Conservation (phyloP, 495 filamentous ascomycete species). For the Lasiosphaeria ovina region DNA sequence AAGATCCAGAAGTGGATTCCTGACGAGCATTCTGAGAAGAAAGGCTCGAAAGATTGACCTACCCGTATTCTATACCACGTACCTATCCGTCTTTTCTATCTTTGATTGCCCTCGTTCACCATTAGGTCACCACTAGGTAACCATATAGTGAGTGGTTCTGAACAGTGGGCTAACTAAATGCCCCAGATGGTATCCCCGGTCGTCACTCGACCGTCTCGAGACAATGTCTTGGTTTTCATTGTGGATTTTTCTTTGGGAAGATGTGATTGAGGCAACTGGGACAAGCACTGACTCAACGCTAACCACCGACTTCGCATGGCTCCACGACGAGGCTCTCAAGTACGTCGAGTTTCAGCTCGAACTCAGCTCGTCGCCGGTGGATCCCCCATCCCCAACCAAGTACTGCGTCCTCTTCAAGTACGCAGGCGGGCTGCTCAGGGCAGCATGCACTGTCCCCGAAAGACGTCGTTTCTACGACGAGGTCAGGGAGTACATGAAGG, state of each 20-base stretch:
- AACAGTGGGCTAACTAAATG: neutral
- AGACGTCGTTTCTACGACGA: constrained; percentile 25
- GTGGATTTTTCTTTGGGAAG: constrained; percentile 40
- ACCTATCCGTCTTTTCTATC: neutral
- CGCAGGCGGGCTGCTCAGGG: neutral
- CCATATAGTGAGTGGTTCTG: neutral
- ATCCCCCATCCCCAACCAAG: constrained; percentile 16
- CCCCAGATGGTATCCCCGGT: constrained; percentile 31
- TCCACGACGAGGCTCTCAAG: constrained; percentile 19
- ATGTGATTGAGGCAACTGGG: constrained; percentile 23
- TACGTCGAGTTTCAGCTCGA: constrained; percentile 21
- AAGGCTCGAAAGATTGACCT: constrained; percentile 18
- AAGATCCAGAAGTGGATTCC: constrained; percentile 21
- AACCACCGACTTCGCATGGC: neutral
- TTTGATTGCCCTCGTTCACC: neutral
- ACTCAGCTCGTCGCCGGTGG: neutral
- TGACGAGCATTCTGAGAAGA: constrained; percentile 4
- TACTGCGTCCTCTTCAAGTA: constrained; percentile 22
- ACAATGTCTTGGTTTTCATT: constrained; percentile 28
- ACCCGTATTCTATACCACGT: constrained; percentile 16
- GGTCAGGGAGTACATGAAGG: constrained; percentile 31
- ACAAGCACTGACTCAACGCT: neutral
- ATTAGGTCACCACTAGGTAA: neutral
- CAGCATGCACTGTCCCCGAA: constrained; percentile 15
- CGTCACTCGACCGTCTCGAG: constrained; percentile 22